Conservation (phyloP, 208 protist genomes). For the Leishmania major region DNA sequence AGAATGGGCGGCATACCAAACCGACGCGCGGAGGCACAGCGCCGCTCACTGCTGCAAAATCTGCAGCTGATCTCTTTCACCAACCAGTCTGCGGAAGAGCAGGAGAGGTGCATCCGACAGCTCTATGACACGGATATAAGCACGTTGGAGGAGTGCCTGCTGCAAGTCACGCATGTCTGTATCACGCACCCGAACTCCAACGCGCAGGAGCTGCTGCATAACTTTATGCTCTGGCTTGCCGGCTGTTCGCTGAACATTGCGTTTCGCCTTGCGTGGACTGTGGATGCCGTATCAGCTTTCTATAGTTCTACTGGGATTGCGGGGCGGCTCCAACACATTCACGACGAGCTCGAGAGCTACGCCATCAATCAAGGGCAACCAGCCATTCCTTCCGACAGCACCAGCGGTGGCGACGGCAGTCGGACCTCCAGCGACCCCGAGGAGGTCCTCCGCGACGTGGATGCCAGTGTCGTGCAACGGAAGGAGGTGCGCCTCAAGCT, state of each 20-base stretch:
- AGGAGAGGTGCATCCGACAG: conserved; percentile 48
- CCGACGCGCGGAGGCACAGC: conserved; percentile 27
- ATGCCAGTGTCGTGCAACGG: conserved; percentile 52
- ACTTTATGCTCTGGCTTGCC: conserved; percentile 79
- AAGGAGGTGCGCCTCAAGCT: conserved; percentile 84
- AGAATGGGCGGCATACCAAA: conserved; percentile 8
- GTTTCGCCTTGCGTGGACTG: conserved; percentile 76
- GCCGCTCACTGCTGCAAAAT: conserved; percentile 57
- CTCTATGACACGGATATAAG: conserved; percentile 60
- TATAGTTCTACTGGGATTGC: conserved; percentile 53
- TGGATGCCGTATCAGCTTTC: conserved; percentile 66
- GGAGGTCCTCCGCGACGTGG: conserved; percentile 24
- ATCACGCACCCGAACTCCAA: conserved; percentile 61
- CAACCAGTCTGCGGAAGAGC: conserved; percentile 42
- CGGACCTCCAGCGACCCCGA: conserved; percentile 21
- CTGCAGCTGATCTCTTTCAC: conserved; percentile 49
- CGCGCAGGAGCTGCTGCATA: conserved; percentile 59
- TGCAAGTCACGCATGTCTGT: conserved; percentile 85
- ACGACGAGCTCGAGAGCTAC: conserved; percentile 88
- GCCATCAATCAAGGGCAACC: conserved; percentile 76
- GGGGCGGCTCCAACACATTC: conserved; percentile 68
- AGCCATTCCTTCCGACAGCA: not conserved
- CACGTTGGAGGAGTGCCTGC: conserved; percentile 70
- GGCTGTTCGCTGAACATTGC: conserved; percentile 71
- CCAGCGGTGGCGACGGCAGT: conserved; percentile 18